Evolutionary conservation across 1,139 yeast species (phyloP).

Genomic region (Debaryomycetaceae sp.): DNA sequence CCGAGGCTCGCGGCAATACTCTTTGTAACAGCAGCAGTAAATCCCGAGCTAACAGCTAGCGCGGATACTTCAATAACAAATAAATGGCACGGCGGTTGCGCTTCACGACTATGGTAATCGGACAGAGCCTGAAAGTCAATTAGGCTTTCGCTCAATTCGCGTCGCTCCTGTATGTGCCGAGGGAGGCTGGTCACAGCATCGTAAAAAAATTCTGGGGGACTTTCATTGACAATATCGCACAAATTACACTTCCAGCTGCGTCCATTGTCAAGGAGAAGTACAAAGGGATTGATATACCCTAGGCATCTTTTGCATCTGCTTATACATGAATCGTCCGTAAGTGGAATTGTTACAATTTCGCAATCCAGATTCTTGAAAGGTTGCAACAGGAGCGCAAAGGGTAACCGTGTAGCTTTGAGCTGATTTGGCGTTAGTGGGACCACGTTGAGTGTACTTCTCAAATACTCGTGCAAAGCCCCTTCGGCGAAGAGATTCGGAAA

Average conservation of each 20-base stretch:
- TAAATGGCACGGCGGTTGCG: slow-evolving; percentile 85
- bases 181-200: slow-evolving; percentile 47
- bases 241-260: slow-evolving; percentile 94
- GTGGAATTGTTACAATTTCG: slow-evolving; percentile 58
- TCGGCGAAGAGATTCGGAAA: slow-evolving; percentile 51
- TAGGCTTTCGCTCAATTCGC: slow-evolving; percentile 75
- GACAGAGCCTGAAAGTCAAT: slow-evolving; percentile 92
- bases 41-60: slow-evolving; percentile 68
- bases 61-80: slow-evolving; percentile 83
- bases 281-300: slow-evolving; percentile 87
- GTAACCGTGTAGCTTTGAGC: slow-evolving; percentile 81
- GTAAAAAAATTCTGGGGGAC: slow-evolving; percentile 74
- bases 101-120: slow-evolving; percentile 90
- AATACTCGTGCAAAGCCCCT: slow-evolving; percentile 63
- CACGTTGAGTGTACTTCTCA: slow-evolving; percentile 83
- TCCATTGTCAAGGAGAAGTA: slow-evolving; percentile 65
- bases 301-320: slow-evolving; percentile 97
- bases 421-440: slow-evolving; percentile 64
- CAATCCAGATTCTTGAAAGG: slow-evolving; percentile 76
- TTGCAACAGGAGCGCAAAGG: slow-evolving; percentile 79
- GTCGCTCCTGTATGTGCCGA: slow-evolving; percentile 61
- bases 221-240: slow-evolving; percentile 82
- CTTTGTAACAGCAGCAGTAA: slow-evolving; percentile 79
- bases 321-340: slow-evolving; percentile 67
- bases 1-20: slow-evolving; percentile 82